A percentile compares a stretch with the other conserved stretches of the same genome.
These are phyloP conservation scores for Delitschia confertaspora DNA, from an alignment of 495 filamentous ascomycete species.

Conservation along the genomic window DNA sequence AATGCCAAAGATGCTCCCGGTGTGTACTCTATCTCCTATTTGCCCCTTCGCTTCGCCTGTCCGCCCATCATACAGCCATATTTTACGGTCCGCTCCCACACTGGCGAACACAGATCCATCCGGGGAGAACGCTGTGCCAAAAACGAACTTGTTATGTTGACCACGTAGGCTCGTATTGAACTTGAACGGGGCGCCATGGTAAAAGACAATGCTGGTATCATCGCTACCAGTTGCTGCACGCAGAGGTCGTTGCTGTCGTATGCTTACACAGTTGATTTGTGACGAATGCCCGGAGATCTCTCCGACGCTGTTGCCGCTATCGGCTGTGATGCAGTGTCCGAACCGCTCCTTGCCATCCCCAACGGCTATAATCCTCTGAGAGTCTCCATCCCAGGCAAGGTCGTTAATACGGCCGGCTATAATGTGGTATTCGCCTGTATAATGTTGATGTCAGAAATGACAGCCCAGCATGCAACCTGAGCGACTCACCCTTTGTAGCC, in stretches of 20 bases:
- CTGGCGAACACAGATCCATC: slow-evolving; percentile 78
- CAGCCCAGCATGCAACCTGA: background rate
- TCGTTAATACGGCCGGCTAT: slow-evolving; percentile 94
- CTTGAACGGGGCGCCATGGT: slow-evolving; percentile 90
- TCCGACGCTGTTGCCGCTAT: slow-evolving; percentile 90
- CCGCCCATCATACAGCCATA: slow-evolving; percentile 93
- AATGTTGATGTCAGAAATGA: slow-evolving; percentile 6
- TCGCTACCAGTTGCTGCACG: slow-evolving; percentile 86
- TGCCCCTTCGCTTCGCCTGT: slow-evolving; percentile 71
- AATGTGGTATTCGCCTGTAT: slow-evolving; percentile 75
- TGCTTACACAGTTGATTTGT: slow-evolving; percentile 81
- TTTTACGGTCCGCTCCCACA: slow-evolving; percentile 79
- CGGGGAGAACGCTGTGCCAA: slow-evolving; percentile 82
- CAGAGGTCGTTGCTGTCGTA: slow-evolving; percentile 80
- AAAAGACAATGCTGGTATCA: slow-evolving; percentile 80
- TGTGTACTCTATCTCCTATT: slow-evolving; percentile 77
- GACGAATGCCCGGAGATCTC: slow-evolving; percentile 86
- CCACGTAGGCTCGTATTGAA: slow-evolving; percentile 69
- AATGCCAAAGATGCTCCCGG: slow-evolving; percentile 83
- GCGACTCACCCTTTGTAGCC: slow-evolving; percentile 53
- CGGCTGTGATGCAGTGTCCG: slow-evolving; percentile 90
- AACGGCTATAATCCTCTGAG: slow-evolving; percentile 90
- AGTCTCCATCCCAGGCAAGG: slow-evolving; percentile 95
- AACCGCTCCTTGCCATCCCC: slow-evolving; percentile 89
- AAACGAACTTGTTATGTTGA: slow-evolving; percentile 78